Evolutionary conservation across 1,284 basidiomycete species (phyloP).

Genomic region (Sparassis latifolia): DNA sequence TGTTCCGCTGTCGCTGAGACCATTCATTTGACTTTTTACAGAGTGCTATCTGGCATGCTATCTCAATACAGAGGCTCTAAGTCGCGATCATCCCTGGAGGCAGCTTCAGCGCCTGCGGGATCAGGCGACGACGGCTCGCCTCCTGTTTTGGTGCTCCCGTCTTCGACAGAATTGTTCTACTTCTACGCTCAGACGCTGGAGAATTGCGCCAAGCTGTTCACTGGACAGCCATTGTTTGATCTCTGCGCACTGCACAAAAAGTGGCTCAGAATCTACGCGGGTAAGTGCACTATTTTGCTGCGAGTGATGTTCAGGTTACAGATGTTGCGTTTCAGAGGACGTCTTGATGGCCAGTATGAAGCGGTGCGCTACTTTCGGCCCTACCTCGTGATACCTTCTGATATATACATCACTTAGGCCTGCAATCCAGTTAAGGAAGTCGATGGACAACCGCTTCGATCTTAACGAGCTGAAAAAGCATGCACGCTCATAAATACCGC

Average conservation of each 20-base stretch:
- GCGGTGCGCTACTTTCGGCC: constrained; percentile 31
- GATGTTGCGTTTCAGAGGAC: constrained; percentile 52
- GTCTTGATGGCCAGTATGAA: constrained; percentile 72
- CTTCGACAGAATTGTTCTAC: constrained; percentile 95
- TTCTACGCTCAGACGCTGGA: constrained; percentile 95
- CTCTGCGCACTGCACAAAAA: constrained; percentile 80
- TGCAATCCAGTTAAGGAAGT: constrained; percentile 44
- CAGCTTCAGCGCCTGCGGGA: constrained; percentile 30
- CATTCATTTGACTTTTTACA: constrained; percentile 22
- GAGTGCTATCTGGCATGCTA: constrained; percentile 77
- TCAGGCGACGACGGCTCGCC: constrained; percentile 43
- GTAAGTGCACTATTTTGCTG: constrained; percentile 34
- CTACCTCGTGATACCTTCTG: too few species aligned
- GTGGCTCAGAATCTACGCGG: constrained; percentile 92
- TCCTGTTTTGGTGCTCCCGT: constrained; percentile 73
- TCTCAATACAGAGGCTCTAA: constrained; percentile 64
- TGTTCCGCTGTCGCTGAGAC: not conserved
- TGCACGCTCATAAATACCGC: constrained; percentile 93
- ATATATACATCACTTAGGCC: constrained; percentile 24
- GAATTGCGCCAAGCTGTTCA: constrained; percentile 85
- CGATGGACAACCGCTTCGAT: constrained; percentile 74
- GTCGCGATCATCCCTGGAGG: constrained; percentile 67
- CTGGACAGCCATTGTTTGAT: constrained; percentile 75
- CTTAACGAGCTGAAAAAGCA: constrained; percentile 70
- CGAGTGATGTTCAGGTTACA: not conserved